Evolutionary conservation across 805 yeast species (phyloP).

Genomic region (Komagataella populi): DNA sequence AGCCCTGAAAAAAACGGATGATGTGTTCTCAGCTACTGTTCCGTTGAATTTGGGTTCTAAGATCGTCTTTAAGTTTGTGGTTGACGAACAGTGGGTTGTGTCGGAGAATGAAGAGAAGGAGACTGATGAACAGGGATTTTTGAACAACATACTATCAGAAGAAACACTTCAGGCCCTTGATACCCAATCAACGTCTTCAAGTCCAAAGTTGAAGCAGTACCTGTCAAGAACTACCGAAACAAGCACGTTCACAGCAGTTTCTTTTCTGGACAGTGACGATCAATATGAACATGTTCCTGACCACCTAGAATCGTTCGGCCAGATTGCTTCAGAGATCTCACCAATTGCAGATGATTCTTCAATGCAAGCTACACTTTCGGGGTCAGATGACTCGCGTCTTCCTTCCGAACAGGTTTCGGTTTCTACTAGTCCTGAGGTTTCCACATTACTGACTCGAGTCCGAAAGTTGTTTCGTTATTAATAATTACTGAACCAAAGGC

Average conservation of each 20-base stretch:
- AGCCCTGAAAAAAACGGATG: conserved; percentile 25
- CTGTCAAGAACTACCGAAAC: neutral
- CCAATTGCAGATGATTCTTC: neutral
- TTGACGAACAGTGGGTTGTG: conserved; percentile 42
- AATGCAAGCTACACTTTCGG: neutral
- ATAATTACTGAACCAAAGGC: neutral
- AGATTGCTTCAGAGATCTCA: neutral
- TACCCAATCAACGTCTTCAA: neutral
- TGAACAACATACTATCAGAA: conserved; percentile 31
- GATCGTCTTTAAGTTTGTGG: conserved; percentile 24
- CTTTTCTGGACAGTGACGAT: neutral
- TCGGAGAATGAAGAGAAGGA: conserved; percentile 23
- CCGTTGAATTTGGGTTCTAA: conserved; percentile 10
- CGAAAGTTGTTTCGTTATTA: neutral
- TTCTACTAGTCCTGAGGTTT: neutral
- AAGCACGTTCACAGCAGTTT: neutral
- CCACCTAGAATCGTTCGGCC: neutral
- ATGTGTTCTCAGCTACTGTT: conserved; percentile 29
- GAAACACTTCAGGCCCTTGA: neutral
- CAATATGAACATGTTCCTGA: neutral
- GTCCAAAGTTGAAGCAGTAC: neutral
- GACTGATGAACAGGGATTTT: conserved; percentile 29
- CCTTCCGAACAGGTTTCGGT: neutral
- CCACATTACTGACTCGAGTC: neutral
- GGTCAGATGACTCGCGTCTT: neutral